These are phyloP conservation scores for Agrocybe pediades DNA, from an alignment of 768 basidiomycete species.

Conservation along the genomic window DNA sequence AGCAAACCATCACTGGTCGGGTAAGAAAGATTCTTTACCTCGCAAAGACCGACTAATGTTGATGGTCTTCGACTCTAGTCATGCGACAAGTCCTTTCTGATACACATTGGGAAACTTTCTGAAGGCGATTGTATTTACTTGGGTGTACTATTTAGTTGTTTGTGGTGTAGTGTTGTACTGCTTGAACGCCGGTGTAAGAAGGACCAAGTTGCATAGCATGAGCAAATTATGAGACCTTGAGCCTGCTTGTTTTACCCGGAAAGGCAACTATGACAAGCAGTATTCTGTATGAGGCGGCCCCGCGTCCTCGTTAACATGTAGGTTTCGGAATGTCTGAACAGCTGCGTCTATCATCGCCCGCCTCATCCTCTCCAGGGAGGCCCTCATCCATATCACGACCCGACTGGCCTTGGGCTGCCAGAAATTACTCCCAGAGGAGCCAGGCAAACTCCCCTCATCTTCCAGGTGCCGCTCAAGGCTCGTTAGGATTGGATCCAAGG, in stretches of 20 bases:
- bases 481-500: conserved; percentile 34
- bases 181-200: too few species aligned
- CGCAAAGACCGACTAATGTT: background rate
- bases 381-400: conserved; percentile 51
- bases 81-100: conserved; percentile 81
- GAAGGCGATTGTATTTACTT: conserved; percentile 12
- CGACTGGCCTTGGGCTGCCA: conserved; percentile 61
- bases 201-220: too few species aligned
- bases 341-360: conserved; percentile 34
- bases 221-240: too few species aligned
- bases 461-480: conserved; percentile 23
- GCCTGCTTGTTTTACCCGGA: conserved; percentile 2
- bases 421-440: conserved; percentile 29
- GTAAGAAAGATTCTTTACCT: conserved; percentile 40
- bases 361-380: conserved; percentile 48
- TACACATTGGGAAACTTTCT: conserved; percentile 79
- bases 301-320: background rate
- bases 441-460: conserved; percentile 37
- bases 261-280: background rate
- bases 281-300: background rate
- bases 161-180: too few species aligned
- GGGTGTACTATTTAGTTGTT: too few species aligned
- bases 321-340: conserved; percentile 37
- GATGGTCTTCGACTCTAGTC: conserved; percentile 41
- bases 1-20: conserved; percentile 74